A percentile compares a stretch with the other conserved stretches of the same genome.
These are phyloP conservation scores for Lindgomyces ingoldianus DNA, from an alignment of 495 filamentous ascomycete genomes.

Conservation along the genomic window DNA sequence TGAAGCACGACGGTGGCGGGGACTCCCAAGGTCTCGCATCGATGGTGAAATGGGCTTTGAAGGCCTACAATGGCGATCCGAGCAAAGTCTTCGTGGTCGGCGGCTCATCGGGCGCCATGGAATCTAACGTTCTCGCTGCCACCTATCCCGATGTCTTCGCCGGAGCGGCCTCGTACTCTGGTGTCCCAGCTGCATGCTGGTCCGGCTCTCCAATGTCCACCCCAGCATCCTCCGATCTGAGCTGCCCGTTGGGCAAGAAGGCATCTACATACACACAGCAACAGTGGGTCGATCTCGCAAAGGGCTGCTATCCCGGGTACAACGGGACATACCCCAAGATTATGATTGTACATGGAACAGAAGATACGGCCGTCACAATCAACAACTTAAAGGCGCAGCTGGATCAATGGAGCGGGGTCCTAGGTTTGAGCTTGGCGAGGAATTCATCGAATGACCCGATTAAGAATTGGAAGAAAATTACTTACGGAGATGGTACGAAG, in stretches of 20 bases:
- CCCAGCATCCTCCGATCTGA: neutral
- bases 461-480: neutral
- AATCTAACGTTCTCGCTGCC: constrained; percentile 47
- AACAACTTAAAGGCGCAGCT: neutral
- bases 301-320: constrained; percentile 48
- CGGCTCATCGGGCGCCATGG: constrained; percentile 59
- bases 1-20: constrained; percentile 59
- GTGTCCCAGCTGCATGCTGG: constrained; percentile 54
- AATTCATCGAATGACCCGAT: neutral
- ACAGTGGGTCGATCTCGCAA: constrained; percentile 52
- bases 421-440: neutral
- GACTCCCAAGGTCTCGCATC: constrained; percentile 60
- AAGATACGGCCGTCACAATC: constrained; percentile 46
- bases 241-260: constrained; percentile 49
- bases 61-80: constrained; percentile 52
- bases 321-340: constrained; percentile 46
- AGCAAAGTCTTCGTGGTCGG: constrained; percentile 51
- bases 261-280: constrained; percentile 40
- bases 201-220: constrained; percentile 23
- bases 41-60: constrained; percentile 58
- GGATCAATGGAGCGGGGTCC: neutral
- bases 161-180: constrained; percentile 52
- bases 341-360: constrained; percentile 55
- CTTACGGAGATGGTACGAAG: neutral
- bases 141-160: constrained; percentile 50